Percentiles rank a stretch among this genome's conserved stretches.
phyloP scores from a whole-genome alignment of 1,284 basidiomycete genomes.

The Lentinula novae-zelandiae region DNA sequence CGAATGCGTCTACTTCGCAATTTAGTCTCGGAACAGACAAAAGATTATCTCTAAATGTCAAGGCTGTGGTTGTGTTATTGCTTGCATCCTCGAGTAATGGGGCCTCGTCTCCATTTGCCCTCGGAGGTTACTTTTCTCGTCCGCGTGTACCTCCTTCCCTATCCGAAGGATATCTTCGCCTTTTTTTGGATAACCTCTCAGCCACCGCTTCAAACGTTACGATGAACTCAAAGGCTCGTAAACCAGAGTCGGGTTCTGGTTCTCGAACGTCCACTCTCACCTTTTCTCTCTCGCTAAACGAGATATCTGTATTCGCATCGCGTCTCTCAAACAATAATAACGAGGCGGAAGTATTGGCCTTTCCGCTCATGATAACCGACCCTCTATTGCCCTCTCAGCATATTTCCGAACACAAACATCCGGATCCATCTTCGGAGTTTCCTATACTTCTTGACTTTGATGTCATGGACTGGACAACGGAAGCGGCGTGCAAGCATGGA shows the following conservation, averaged over 20 bases:
- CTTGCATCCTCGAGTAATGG: slow-evolving; percentile 29
- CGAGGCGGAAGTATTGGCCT: slow-evolving; percentile 32
- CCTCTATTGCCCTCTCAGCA: slow-evolving; percentile 52
- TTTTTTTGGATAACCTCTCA: slow-evolving; percentile 51
- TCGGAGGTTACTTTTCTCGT: slow-evolving; percentile 47
- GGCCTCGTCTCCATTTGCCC: slow-evolving; percentile 4
- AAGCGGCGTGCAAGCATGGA: slow-evolving; percentile 35
- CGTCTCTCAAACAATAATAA: slow-evolving; percentile 18
- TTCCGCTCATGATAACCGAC: slow-evolving; percentile 66
- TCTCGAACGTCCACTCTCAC: slow-evolving; percentile 26
- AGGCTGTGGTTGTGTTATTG: slow-evolving; percentile 49
- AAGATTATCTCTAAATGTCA: slow-evolving; percentile 35
- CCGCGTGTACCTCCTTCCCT: slow-evolving; percentile 54
- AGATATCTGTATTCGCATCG: slow-evolving; percentile 54
- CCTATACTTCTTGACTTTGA: slow-evolving; percentile 50
- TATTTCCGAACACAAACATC: slow-evolving; percentile 36
- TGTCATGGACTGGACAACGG: slow-evolving; percentile 59
- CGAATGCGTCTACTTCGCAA: slow-evolving; percentile 10
- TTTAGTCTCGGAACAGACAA: slow-evolving; percentile 28
- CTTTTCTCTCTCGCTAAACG: slow-evolving; percentile 27
- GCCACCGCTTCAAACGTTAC: slow-evolving; percentile 30
- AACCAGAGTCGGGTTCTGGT: slow-evolving; percentile 9
- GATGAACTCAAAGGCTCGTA: slow-evolving; percentile 11
- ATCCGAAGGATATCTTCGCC: slow-evolving; percentile 46
- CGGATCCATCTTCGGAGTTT: slow-evolving; percentile 25